Conservation (phyloP, 768 basidiomycete species). For the Russula olivacea region DNA sequence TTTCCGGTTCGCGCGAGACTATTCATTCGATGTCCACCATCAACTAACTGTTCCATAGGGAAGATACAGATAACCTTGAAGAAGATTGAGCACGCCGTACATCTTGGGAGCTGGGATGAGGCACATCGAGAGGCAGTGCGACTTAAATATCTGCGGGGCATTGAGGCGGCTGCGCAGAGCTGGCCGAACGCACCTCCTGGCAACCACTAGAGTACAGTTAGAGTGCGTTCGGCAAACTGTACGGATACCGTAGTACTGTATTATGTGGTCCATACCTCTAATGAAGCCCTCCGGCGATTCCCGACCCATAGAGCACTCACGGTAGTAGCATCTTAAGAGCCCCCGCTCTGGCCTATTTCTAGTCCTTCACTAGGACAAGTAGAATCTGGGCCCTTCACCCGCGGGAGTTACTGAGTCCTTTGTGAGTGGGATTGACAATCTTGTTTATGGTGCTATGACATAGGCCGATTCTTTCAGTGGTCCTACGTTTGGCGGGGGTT, state of each 20-base stretch:
- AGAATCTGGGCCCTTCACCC: neutral
- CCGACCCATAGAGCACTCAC: neutral
- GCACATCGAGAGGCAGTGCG: slow-evolving; percentile 58
- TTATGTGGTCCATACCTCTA: neutral
- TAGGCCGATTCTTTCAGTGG: neutral
- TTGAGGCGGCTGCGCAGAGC: slow-evolving; percentile 46
- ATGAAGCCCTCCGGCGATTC: neutral
- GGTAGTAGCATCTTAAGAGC: neutral
- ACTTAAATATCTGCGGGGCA: slow-evolving; percentile 67
- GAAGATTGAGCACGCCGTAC: slow-evolving; percentile 47
- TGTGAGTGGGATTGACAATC: neutral
- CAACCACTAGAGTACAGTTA: slow-evolving; percentile 28
- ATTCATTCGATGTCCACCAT: neutral
- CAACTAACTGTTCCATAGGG: slow-evolving; percentile 35
- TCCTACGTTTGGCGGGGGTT: neutral
- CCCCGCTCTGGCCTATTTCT: neutral
- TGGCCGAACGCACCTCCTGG: slow-evolving; percentile 29
- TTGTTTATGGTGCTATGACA: neutral
- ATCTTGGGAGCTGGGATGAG: slow-evolving; percentile 45
- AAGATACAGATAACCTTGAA: slow-evolving; percentile 44
- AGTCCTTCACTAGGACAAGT: neutral
- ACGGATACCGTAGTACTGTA: neutral
- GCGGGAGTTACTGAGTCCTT: no score
- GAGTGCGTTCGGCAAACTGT: no score
- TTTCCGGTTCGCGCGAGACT: slow-evolving; percentile 43